Percentiles rank a stretch among this genome's conserved stretches.
Conservation (phyloP, 352 stramenopile species). For the Globisporangium cylindrosporum region DNA sequence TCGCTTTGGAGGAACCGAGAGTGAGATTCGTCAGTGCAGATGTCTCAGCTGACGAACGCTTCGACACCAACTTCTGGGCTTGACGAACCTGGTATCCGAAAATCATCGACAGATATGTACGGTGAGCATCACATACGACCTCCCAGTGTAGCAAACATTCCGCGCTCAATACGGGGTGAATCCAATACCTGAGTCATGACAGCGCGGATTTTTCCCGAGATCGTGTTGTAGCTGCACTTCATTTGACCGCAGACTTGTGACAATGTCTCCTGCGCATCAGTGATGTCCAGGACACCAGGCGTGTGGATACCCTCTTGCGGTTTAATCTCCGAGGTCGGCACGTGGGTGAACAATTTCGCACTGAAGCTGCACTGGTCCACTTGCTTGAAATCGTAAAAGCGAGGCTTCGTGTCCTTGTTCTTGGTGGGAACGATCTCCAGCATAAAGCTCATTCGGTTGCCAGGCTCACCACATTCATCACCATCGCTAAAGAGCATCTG, state of each 20-base stretch:
- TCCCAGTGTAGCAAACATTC: background rate
- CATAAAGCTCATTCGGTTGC: slow-evolving; percentile 38
- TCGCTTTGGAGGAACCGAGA: slow-evolving; percentile 46
- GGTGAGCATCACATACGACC: background rate
- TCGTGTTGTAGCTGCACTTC: slow-evolving; percentile 61
- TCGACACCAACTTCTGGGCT: slow-evolving; percentile 25
- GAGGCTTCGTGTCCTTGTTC: slow-evolving; percentile 33
- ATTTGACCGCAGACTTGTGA: slow-evolving; percentile 66
- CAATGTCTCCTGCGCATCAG: slow-evolving; percentile 44
- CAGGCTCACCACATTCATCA: slow-evolving; percentile 50
- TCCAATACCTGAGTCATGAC: slow-evolving; percentile 50
- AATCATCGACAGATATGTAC: slow-evolving; percentile 3
- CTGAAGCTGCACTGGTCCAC: slow-evolving; percentile 55
- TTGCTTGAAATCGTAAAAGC: slow-evolving; percentile 55
- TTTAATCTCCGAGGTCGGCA: slow-evolving; percentile 37
- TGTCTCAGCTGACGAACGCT: slow-evolving; percentile 18
- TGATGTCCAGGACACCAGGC: slow-evolving; percentile 65
- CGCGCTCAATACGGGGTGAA: background rate
- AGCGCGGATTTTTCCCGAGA: slow-evolving; percentile 41
- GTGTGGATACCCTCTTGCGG: slow-evolving; percentile 59
- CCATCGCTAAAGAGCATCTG: slow-evolving; percentile 77
- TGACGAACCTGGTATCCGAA: slow-evolving; percentile 10
- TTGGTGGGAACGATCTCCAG: slow-evolving; percentile 55
- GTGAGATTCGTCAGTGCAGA: slow-evolving; percentile 52
- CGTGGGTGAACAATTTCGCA: slow-evolving; percentile 43